Evolutionary conservation across 805 yeast species (phyloP).

Genomic region (Candida gorgasii): DNA sequence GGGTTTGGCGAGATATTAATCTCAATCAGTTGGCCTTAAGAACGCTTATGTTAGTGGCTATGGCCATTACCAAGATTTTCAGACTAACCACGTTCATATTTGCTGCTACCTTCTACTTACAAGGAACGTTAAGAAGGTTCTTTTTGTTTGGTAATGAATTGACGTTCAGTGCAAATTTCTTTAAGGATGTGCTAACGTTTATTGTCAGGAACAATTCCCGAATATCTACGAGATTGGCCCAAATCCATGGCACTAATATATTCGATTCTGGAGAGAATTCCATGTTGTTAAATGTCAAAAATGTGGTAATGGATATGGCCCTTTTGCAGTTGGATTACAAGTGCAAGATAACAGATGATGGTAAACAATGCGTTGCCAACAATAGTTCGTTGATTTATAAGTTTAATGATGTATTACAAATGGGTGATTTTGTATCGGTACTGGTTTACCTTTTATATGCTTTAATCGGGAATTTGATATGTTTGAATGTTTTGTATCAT

Average conservation of each 20-base stretch:
- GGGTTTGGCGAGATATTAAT: constrained; percentile 18
- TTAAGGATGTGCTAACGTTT: constrained; percentile 30
- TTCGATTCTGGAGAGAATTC: background rate
- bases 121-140: constrained; percentile 20
- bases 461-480: constrained; percentile 21
- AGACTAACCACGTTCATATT: constrained; percentile 19
- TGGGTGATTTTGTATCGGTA: constrained; percentile 7
- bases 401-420: constrained; percentile 18
- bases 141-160: constrained; percentile 27
- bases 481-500: constrained; percentile 19
- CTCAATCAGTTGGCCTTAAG: constrained; percentile 4
- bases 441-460: constrained; percentile 22
- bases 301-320: background rate
- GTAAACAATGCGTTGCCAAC: constrained; percentile 9
- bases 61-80: constrained; percentile 14
- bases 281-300: background rate
- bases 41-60: constrained; percentile 5
- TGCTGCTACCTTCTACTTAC: constrained; percentile 20
- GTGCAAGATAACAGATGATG: background rate
- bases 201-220: constrained; percentile 15
- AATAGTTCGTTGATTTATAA: constrained; percentile 19
- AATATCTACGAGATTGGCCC: constrained; percentile 3
- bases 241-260: background rate
- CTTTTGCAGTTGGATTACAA: constrained; percentile 1
- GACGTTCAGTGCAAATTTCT: constrained; percentile 30